Conservation (phyloP, 768 basidiomycete genomes). For the Ramaria rubella region DNA sequence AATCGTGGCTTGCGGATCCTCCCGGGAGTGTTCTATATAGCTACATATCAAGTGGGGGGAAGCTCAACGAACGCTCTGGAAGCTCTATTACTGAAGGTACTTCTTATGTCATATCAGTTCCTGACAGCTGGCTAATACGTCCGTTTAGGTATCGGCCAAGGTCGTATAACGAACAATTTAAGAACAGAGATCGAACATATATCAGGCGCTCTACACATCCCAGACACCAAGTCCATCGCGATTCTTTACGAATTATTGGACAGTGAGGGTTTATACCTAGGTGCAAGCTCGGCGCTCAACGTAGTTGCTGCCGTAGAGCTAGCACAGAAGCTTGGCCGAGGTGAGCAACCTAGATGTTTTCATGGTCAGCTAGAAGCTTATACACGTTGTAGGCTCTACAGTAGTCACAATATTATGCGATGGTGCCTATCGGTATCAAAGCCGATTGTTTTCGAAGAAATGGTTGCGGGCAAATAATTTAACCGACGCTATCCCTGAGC, state of each 20-base stretch:
- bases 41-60: conserved; percentile 74
- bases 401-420: conserved; percentile 90
- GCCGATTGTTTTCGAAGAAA: conserved; percentile 85
- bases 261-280: conserved; percentile 89
- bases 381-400: conserved; percentile 52
- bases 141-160: conserved; percentile 85
- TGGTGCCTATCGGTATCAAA: conserved; percentile 96
- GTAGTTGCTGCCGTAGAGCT: conserved; percentile 91
- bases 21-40: conserved; percentile 89
- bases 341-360: conserved; percentile 28
- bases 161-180: conserved; percentile 89
- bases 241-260: conserved; percentile 94
- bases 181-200: conserved; percentile 72
- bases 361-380: background rate
- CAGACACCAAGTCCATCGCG: conserved; percentile 82
- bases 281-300: conserved; percentile 90
- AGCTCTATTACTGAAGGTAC: conserved; percentile 89
- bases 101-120: conserved; percentile 8
- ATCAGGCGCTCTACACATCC: conserved; percentile 76
- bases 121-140: background rate
- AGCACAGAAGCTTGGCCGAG: conserved; percentile 78
- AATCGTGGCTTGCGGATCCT: conserved; percentile 94
- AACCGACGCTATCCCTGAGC: conserved; percentile 68
- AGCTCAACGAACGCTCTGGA: conserved; percentile 69
- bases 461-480: conserved; percentile 85